Evolutionary conservation across 805 yeast species (phyloP).

Genomic region (Candida hispaniensis): DNA sequence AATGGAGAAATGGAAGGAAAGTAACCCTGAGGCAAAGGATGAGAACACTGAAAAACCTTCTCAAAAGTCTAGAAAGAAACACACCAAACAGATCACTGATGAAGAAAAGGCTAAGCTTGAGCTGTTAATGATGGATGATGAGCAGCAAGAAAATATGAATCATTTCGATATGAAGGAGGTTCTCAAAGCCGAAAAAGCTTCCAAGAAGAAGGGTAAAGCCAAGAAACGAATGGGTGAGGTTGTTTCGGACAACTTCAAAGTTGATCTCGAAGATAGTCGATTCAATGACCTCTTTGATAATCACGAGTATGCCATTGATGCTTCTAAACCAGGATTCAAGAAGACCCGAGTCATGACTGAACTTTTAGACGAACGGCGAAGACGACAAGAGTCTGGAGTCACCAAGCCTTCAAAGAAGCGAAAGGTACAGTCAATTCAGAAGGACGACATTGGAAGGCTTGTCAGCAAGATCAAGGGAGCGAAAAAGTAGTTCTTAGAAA

Average conservation of each 20-base stretch:
- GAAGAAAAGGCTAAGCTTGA: conserved; percentile 56
- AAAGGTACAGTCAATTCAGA: too few relatives aligned
- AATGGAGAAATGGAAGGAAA: conserved; percentile 60
- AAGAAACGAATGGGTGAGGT: conserved; percentile 31
- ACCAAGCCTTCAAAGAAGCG: too few relatives aligned
- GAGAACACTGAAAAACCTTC: conserved; percentile 28
- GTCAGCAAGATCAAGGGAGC: too few relatives aligned
- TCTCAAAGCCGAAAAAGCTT: conserved; percentile 59
- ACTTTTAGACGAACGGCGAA: conserved; percentile 58
- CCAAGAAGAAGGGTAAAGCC: conserved; percentile 38
- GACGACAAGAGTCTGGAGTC: conserved; percentile 20
- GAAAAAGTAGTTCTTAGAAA: too few relatives aligned
- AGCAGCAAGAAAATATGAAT: conserved; percentile 34
- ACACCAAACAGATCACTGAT: conserved; percentile 22
- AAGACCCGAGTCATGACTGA: conserved; percentile 79
- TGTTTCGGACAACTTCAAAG: conserved; percentile 36
- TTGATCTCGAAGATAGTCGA: conserved; percentile 74
- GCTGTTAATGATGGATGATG: conserved; percentile 57
- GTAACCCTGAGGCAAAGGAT: conserved; percentile 42
- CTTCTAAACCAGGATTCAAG: conserved; percentile 82
- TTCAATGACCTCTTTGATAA: conserved; percentile 73
- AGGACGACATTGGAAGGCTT: too few relatives aligned
- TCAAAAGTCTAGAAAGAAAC: conserved; percentile 18
- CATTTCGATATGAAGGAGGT: conserved; percentile 78
- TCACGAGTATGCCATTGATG: conserved; percentile 90